phyloP scores from a whole-genome alignment of 371 early-diverging fungal genomes.

The Cokeromyces recurvatus region DNA sequence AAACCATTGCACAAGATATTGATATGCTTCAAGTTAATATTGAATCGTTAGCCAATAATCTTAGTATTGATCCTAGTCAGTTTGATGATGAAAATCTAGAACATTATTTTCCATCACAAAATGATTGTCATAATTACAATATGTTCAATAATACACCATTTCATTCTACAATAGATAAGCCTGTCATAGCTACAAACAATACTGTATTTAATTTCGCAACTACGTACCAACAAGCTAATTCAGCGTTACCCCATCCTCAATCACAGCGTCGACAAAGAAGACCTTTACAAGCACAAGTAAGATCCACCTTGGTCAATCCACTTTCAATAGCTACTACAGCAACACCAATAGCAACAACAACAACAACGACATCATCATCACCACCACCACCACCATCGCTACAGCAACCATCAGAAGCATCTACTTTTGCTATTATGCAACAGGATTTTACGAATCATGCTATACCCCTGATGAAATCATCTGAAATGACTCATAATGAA shows the following conservation, averaged over 20 bases:
- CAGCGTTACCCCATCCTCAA: no score
- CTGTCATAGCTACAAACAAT: no score
- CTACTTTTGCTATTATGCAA: no score
- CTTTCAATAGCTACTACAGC: not conserved
- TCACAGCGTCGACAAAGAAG: no score
- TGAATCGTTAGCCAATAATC: slow-evolving; percentile 27
- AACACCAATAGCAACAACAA: not conserved
- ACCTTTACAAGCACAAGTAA: not conserved
- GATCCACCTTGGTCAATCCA: not conserved
- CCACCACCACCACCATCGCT: no score
- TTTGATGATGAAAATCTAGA: slow-evolving; percentile 13
- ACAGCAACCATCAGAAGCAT: no score
- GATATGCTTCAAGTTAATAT: slow-evolving; percentile 30
- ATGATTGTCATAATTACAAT: no score
- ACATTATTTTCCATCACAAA: slow-evolving; percentile 13
- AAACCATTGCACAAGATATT: slow-evolving; percentile 32
- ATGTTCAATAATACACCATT: not conserved
- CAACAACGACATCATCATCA: slow-evolving; percentile 2
- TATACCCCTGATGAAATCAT: no score
- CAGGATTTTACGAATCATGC: no score
- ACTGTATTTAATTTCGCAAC: no score
- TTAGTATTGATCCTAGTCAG: slow-evolving; percentile 27
- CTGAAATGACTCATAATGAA: no score
- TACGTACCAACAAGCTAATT: no score
- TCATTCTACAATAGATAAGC: not conserved